phyloP scores from a whole-genome alignment of 2,329 filamentous ascomycete species.

The Fusarium sambucinum region DNA sequence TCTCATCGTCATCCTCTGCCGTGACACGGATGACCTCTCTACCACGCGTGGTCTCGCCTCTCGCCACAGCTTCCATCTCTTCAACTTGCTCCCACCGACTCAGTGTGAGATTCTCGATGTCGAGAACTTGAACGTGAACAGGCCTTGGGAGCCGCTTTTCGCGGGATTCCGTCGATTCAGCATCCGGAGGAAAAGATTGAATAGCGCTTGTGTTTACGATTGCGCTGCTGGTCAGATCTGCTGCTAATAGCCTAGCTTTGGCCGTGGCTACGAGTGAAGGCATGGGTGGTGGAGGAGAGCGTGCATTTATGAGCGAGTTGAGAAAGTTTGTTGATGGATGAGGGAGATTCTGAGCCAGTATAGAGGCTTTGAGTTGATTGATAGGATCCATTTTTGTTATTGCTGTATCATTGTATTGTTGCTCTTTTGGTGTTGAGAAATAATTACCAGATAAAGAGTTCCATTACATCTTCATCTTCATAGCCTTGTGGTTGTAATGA shows the following conservation, averaged over 20 bases:
- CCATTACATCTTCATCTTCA: not conserved
- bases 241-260: conserved; percentile 81
- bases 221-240: conserved; percentile 73
- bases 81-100: conserved; percentile 91
- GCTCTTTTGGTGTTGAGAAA: conserved; percentile 26
- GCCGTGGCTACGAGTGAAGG: conserved; percentile 82
- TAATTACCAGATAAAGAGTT: not conserved
- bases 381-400: conserved; percentile 49
- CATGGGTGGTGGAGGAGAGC: conserved; percentile 70
- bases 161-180: conserved; percentile 64
- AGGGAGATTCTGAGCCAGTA: conserved; percentile 67
- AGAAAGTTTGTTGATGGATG: conserved; percentile 70
- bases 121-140: conserved; percentile 83
- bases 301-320: conserved; percentile 68
- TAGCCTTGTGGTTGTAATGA: conserved; percentile 44
- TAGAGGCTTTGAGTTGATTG: conserved; percentile 64
- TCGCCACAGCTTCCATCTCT: conserved; percentile 77
- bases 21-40: conserved; percentile 82
- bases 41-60: conserved; percentile 80
- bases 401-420: conserved; percentile 6
- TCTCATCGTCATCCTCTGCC: conserved; percentile 57
- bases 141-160: conserved; percentile 70
- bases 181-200: conserved; percentile 64
- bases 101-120: conserved; percentile 83
- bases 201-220: conserved; percentile 59